phyloP scores from a whole-genome alignment of 768 basidiomycete genomes.

The Tubosaeta sp. region DNA sequence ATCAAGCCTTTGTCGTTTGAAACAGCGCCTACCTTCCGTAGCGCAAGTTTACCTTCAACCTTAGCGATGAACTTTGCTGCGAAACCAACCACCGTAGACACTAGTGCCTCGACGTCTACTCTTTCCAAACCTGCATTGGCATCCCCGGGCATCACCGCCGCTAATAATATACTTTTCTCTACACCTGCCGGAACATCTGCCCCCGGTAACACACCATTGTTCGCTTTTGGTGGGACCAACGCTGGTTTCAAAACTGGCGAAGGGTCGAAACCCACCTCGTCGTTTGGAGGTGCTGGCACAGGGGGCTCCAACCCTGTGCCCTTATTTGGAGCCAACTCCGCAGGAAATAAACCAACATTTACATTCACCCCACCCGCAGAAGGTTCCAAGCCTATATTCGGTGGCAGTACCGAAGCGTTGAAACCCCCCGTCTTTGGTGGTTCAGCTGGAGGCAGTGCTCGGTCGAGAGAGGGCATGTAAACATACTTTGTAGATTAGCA shows the following conservation, averaged over 20 bases:
- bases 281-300: conserved; percentile 14
- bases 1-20: conserved; percentile 23
- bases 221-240: conserved; percentile 19
- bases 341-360: conserved; percentile 13
- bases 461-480: not conserved
- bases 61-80: conserved; percentile 12
- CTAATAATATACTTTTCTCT: conserved; percentile 14
- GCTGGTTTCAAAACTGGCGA: conserved; percentile 14
- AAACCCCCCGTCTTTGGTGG: conserved; percentile 11
- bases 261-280: conserved; percentile 12
- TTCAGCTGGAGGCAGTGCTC: conserved; percentile 1
- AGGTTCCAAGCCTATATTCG: conserved; percentile 9
- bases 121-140: conserved; percentile 14
- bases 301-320: conserved; percentile 1
- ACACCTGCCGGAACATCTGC: conserved; percentile 15
- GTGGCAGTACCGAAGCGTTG: conserved; percentile 3
- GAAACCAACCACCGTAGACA: conserved; percentile 10
- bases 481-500: not conserved
- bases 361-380: conserved; percentile 10
- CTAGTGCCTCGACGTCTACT: conserved; percentile 19
- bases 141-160: conserved; percentile 12
- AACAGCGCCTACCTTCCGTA: conserved; percentile 18
- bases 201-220: conserved; percentile 8
- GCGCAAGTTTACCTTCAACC: conserved; percentile 13
- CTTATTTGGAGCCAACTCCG: conserved; percentile 5